phyloP scores from a whole-genome alignment of 148 eudicot species.

The Rhododendron ferrugineum region DNA sequence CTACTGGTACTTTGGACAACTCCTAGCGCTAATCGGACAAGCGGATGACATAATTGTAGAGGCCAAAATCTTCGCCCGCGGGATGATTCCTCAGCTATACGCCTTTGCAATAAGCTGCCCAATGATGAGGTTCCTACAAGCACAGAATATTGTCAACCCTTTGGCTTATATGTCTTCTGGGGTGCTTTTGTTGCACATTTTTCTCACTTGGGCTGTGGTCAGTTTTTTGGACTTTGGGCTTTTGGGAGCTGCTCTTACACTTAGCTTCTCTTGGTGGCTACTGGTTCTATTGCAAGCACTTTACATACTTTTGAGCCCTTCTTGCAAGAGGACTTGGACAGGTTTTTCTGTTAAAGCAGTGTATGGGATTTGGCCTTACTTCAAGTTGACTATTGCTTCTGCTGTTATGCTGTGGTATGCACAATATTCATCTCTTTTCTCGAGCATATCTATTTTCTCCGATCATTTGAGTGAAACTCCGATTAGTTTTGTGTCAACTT shows the following conservation, averaged over 20 bases:
- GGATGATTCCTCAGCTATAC: constrained; percentile 48
- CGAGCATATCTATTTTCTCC: no score
- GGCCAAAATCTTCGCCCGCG: constrained; percentile 43
- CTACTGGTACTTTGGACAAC: constrained; percentile 31
- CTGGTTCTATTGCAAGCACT: constrained; percentile 34
- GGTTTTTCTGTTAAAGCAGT: constrained; percentile 25
- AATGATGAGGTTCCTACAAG: constrained; percentile 44
- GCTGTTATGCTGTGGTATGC: no score
- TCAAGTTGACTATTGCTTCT: no score
- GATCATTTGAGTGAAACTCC: no score
- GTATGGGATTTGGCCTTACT: no score
- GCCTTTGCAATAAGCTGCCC: constrained; percentile 54
- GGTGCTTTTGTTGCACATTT: constrained; percentile 35
- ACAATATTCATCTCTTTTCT: no score
- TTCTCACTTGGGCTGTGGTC: constrained; percentile 41
- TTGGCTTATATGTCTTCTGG: constrained; percentile 44
- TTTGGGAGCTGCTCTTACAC: constrained; percentile 40
- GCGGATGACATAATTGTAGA: constrained; percentile 30
- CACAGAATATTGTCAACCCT: constrained; percentile 63
- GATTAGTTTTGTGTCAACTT: no score
- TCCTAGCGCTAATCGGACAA: constrained; percentile 40
- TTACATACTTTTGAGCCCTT: constrained; percentile 36
- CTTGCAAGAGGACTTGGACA: constrained; percentile 46
- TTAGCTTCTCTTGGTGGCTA: constrained; percentile 56
- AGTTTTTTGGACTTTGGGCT: constrained; percentile 36